phyloP scores from a whole-genome alignment of 1,139 yeast species.

The Diutina ranongensis region DNA sequence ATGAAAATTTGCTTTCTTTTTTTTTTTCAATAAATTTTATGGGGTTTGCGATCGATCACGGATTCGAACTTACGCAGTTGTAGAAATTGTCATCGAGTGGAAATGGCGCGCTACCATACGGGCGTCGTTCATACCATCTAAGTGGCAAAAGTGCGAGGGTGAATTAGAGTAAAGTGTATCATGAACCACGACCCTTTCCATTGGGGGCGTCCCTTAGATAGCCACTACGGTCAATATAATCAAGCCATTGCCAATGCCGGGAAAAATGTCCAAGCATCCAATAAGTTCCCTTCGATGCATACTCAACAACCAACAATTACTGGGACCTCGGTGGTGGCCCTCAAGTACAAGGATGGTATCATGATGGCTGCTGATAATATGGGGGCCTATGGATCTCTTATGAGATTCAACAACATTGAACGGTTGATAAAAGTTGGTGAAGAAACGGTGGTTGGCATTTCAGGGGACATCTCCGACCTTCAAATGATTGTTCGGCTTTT shows the following conservation, averaged over 20 bases:
- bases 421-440: conserved; percentile 75
- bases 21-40: no score
- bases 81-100: no score
- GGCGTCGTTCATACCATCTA: no score
- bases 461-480: conserved; percentile 92
- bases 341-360: conserved; percentile 84
- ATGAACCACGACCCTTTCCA: conserved; percentile 94
- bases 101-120: background rate
- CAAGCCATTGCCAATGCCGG: conserved; percentile 53
- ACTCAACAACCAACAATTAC: conserved; percentile 94
- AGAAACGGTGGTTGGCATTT: conserved; percentile 81
- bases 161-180: background rate
- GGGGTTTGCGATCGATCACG: no score
- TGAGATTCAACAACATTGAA: conserved; percentile 77
- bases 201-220: conserved; percentile 93
- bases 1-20: no score
- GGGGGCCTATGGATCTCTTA: conserved; percentile 87
- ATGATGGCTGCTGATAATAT: conserved; percentile 91
- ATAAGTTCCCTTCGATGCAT: conserved; percentile 56
- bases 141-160: background rate
- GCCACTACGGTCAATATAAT: conserved; percentile 72
- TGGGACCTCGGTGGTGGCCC: conserved; percentile 88
- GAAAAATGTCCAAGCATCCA: conserved; percentile 9
- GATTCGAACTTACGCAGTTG: background rate
- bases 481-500: conserved; percentile 70